Percentiles rank a stretch among this genome's conserved stretches.
Evolutionary conservation across 1,284 basidiomycete genomes (phyloP).

Genomic region (Moesziomyces sp.): DNA sequence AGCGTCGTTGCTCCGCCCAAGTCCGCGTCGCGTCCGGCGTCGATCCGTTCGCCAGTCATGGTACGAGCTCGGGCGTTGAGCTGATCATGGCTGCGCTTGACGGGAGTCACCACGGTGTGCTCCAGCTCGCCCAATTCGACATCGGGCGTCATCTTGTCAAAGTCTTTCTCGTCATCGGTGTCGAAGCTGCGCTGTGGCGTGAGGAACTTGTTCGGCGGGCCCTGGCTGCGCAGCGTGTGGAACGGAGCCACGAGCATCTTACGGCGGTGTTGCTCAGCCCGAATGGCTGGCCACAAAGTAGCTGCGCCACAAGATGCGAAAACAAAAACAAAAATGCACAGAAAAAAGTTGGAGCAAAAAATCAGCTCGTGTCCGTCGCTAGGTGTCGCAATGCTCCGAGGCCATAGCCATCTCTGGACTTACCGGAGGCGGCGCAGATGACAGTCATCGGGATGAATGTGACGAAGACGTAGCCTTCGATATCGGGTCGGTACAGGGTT

Average conservation of each 20-base stretch:
- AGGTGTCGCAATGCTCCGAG: neutral
- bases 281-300: conserved; percentile 32
- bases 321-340: neutral
- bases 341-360: neutral
- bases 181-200: conserved; percentile 27
- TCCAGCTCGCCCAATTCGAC: conserved; percentile 15
- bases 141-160: conserved; percentile 9
- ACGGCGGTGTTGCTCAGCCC: conserved; percentile 18
- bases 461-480: conserved; percentile 34
- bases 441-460: conserved; percentile 13
- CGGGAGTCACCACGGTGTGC: conserved; percentile 8
- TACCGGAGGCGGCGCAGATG: conserved; percentile 24
- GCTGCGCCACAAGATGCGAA: conserved; percentile 1
- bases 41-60: conserved; percentile 2
- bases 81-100: conserved; percentile 11
- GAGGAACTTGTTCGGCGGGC: conserved; percentile 23
- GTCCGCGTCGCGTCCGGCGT: neutral
- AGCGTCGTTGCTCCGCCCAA: neutral
- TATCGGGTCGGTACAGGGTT: conserved; percentile 9
- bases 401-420: neutral
- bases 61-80: conserved; percentile 6
- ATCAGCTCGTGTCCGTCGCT: neutral
- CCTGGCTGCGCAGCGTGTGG: conserved; percentile 25
- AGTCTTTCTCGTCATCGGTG: conserved; percentile 25
- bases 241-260: neutral